Base-by-base conservation (phyloP, 2,329 filamentous ascomycete species). In the Ascochyta koolunga region DNA sequence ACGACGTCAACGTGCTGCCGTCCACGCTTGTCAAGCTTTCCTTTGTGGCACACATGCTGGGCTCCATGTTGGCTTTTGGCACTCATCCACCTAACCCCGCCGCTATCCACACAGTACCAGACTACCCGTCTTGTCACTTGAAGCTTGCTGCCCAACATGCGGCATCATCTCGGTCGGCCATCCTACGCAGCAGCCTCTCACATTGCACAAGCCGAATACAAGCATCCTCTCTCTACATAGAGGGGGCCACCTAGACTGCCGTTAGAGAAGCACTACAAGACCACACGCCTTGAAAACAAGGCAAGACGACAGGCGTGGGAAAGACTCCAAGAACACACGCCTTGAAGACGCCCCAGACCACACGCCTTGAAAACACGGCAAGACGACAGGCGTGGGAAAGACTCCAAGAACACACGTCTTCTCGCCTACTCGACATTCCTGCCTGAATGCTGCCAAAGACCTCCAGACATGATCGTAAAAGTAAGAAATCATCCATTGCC, bases 1-100 rank as follows among this genome's bases (percentile, higher is more conserved):
- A 50, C 45, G 51, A 50, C 51, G 51, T 54, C 51, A 49, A 54
- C 51, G 36, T 54, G 46, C 45, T 54, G 45, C 51, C 18, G 31
- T 39, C 44, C 50, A 43, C 39, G 39, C 39, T 44, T 44, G 44
- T 44, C 39, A 44, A 54, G 45, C 44, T 40, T 50, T 31, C 45
- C 40, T 32, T 18, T 24, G 50, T 49, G 49, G 15, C 50, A 49
- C 50, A 31, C 37, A 45, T 13, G 51, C 27, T 31, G 10, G 21
- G n/a, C 35, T 50, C 29, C 3, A 16, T 27, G 35, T 37, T 25
- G 40, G 15, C 16, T 11, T 32, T 21, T 16, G 21, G 8, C 11
- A 2, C 21, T 29, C 11, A 5, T 4, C 11, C 9, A 18, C 33
- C 4, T 11, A 11, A 13, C 25, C 22, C 5, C 13, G 22, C 21